phyloP scores from a whole-genome alignment of 2,329 filamentous ascomycete species.

The Cladophialophora immunda region DNA sequence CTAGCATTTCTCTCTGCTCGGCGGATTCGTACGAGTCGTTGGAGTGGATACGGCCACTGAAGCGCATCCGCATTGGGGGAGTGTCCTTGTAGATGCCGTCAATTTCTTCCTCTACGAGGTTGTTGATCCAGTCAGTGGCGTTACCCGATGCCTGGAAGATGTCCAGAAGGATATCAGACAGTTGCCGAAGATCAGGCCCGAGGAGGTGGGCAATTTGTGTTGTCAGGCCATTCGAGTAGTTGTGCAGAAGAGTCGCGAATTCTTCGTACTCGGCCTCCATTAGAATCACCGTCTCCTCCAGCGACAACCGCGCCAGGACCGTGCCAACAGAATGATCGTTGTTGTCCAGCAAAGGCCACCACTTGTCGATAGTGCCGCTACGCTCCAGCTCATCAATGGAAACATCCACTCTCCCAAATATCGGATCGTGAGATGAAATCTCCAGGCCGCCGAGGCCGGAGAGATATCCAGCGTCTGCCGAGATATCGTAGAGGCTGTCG shows the following conservation, averaged over 20 bases:
- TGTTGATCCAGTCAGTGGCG: slow-evolving; percentile 88
- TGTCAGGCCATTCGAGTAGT: slow-evolving; percentile 83
- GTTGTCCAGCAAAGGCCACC: slow-evolving; percentile 83
- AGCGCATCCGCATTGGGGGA: slow-evolving; percentile 69
- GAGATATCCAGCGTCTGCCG: slow-evolving; percentile 51
- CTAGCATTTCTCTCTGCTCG: slow-evolving; percentile 67
- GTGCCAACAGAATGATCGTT: slow-evolving; percentile 80
- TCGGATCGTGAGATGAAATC: slow-evolving; percentile 56
- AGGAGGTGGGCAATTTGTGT: slow-evolving; percentile 82
- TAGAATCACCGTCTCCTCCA: slow-evolving; percentile 90
- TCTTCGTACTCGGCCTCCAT: slow-evolving; percentile 85
- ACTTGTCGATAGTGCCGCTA: slow-evolving; percentile 82
- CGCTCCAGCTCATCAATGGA: slow-evolving; percentile 79
- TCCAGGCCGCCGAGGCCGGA: slow-evolving; percentile 56
- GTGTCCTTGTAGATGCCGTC: slow-evolving; percentile 88
- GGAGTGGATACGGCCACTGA: slow-evolving; percentile 70
- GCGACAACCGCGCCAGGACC: slow-evolving; percentile 81
- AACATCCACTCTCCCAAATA: slow-evolving; percentile 74
- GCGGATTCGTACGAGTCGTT: slow-evolving; percentile 65
- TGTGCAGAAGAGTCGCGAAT: slow-evolving; percentile 82
- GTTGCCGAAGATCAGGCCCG: slow-evolving; percentile 54
- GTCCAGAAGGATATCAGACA: slow-evolving; percentile 62
- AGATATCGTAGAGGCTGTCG: slow-evolving; percentile 54
- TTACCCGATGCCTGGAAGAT: slow-evolving; percentile 93
- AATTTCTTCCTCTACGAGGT: slow-evolving; percentile 94